Base-by-base conservation (phyloP, 495 filamentous ascomycete genomes). In the Neurospora sublineolata region DNA sequence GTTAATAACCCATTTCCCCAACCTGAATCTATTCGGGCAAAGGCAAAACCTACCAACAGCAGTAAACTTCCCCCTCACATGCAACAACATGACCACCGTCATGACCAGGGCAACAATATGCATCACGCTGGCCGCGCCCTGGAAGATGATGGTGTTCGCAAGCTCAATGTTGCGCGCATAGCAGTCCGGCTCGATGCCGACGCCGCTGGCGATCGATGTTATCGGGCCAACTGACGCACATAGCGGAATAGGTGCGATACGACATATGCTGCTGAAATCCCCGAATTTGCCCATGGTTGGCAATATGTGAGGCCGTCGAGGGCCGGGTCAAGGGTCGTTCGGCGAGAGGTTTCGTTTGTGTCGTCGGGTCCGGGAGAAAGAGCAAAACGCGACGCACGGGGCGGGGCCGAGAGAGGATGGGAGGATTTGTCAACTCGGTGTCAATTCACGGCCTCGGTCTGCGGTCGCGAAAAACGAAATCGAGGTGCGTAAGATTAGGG, bases 111-210 rank as follows among this genome's bases (percentile, higher is more conserved):
- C 93, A 69, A 93, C 85, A 74, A 99, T 97, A 80, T 99, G 94
- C 82, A 94, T 90, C 79, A 95, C 95, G 69, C 90, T 92, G 23
- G 93, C 89, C 16, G 94, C 95, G 79, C 92, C 93, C 81, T 98
- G 89, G 79, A 99, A 99, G 75, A 99, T 98, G 81, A 97, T 92
- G 11, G 95, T 98, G 81, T 99, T 99, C 73, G 95, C 95, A 75
- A 97, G 80, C 79, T 97, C 94, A 79, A 99, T 93, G 78, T 94
- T 96, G 67, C 95, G 90, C 74, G 95, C 92, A 83, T 94, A 98
- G 84, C 95, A 99, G 78, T 89, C 88, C 69, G 95, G 87, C 78
- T 97, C 91, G 74, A 97, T 94, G 69, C 94, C 94, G 37, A 89
- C 85, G 72, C 85, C 83, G 75, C 88, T 89, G 67, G 89, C 85